A percentile compares a stretch with the other conserved stretches of the same genome.
These are phyloP conservation scores for Marasmius oreades DNA, from an alignment of 1,284 basidiomycete genomes.

Conservation along the genomic window DNA sequence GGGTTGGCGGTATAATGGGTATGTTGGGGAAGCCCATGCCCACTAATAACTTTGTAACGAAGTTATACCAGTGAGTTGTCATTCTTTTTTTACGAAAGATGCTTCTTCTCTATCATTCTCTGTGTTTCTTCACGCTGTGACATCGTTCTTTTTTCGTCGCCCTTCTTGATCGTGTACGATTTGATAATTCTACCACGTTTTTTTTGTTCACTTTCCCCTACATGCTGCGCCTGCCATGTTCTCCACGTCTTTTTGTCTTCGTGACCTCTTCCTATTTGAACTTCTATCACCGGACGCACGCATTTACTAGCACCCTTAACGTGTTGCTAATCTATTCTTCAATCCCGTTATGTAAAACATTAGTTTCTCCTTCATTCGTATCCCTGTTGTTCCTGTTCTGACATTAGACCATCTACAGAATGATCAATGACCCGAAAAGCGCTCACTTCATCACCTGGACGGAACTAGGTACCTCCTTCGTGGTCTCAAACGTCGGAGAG, in stretches of 20 bases:
- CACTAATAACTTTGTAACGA: conserved; percentile 80
- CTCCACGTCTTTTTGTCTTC: too few relatives aligned
- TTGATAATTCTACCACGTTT: too few relatives aligned
- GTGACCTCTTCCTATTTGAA: too few relatives aligned
- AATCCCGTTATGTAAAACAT: too few relatives aligned
- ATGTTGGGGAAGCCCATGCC: conserved; percentile 62
- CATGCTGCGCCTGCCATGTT: background rate
- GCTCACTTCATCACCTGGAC: conserved; percentile 78
- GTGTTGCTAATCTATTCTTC: too few relatives aligned
- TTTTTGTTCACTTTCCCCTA: conserved; percentile 3
- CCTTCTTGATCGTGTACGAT: background rate
- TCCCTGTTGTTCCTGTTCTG: conserved; percentile 13
- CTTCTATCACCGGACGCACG: too few relatives aligned
- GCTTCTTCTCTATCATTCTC: background rate
- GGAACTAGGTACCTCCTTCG: conserved; percentile 74
- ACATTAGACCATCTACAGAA: conserved; percentile 37
- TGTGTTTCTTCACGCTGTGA: background rate
- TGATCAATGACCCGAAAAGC: conserved; percentile 79
- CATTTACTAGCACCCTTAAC: too few relatives aligned
- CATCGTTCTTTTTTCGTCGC: too few relatives aligned
- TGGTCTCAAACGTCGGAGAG: conserved; percentile 79
- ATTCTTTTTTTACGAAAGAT: conserved; percentile 8
- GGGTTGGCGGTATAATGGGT: conserved; percentile 35
- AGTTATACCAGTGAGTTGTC: conserved; percentile 71
- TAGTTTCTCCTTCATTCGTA: too few relatives aligned